Base-by-base conservation (phyloP, 2,329 filamentous ascomycete genomes). In the Eurotiales sp. region DNA sequence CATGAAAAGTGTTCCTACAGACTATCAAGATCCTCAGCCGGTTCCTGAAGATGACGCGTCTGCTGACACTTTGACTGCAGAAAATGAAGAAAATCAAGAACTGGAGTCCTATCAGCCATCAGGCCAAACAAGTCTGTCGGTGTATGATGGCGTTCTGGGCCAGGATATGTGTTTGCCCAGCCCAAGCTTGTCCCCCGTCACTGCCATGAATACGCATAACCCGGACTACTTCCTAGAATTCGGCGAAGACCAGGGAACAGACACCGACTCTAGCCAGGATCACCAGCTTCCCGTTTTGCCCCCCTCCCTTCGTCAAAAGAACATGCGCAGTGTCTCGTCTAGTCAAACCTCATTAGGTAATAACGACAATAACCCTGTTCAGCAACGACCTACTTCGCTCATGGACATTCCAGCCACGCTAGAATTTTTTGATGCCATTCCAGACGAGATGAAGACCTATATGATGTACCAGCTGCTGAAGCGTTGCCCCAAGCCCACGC, bases 391-490 rank as follows among this genome's bases (percentile, higher is more conserved):
- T 48, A 43, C 68, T 62, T 79, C 69, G 17, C 68, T 92, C 17
- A 81, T 91, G 71, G 88, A 95, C 61, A 87, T 92, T n/a, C 88
- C 88, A 7, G 82, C 79, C 14, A 88, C 99, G 78, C 74, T 99
- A 14, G 88, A 96, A 60, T 85, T 85, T 2, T 99, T 97, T 61
- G 92, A 97, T 66, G 82, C 87, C 6, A 87, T 99, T 79, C 90
- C 92, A 2, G 83, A 88, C 40, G 87, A 93, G 61, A 84, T 99
- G 81, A 93, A 99, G 72, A 88, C 87, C 0, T 95, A 95, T 65
- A 86, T 99, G 72, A 95, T 99, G 84, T 97, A 95, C 66, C 92
- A 99, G 65, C 83, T 99, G 50, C 79, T 99, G 22, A 86, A 89
- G 51, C 82, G 93, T 42, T 97, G 91, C 64, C 83, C 90, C 5